Evolutionary conservation across 768 basidiomycete genomes (phyloP), one percentile per base, ranked within the genome.

Genomic region (Amanita brunnescens): DNA sequence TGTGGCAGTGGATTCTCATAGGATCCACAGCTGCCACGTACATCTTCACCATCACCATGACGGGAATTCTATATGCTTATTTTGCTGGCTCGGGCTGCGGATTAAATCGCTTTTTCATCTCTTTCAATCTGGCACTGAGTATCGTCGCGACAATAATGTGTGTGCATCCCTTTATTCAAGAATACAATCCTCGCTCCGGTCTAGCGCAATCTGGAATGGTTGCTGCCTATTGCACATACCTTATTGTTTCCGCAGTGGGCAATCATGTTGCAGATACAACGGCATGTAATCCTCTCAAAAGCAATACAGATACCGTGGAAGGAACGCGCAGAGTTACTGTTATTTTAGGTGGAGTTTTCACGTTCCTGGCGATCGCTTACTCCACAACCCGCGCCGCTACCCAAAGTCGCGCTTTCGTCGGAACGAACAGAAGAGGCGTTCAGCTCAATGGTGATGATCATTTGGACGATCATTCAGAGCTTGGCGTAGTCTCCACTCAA

Each of bases 361-460:
- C 96, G 0, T 99, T 99, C 81, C 69, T 98, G 41, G 94, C 96
- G 4, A 96, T 99, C 58, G 95, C 96, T 6, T 99, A 97, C 63
- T 97, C 94, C 24, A 98, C 96, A 0, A 89, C 85, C 21, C 78
- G 95, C 46, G 96, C 96, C 5, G 96, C 96, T 8, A 99, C 96
- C 0, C 92, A 95, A 67, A 91, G 88, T 60, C 82, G 88, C 53
- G 95, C 92, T 6, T 70, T 99, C 20, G 85, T 87, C 0, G 94
- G 93, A 2, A 82, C 73, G 53, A 74, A 74, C 26, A 86, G 80
- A 68, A 74, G 70, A 54, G 81, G 81, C 10, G 77, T 97, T 33
- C 75, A 81, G 33, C 70, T 93, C n/a, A 80, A 80, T 42, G 72
- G 72, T 8, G 73, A 72, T 24, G 73, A 70, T 8, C 35, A 49